Conservation (phyloP, 2,329 filamentous ascomycete species). For the Thyridium curvatum region DNA sequence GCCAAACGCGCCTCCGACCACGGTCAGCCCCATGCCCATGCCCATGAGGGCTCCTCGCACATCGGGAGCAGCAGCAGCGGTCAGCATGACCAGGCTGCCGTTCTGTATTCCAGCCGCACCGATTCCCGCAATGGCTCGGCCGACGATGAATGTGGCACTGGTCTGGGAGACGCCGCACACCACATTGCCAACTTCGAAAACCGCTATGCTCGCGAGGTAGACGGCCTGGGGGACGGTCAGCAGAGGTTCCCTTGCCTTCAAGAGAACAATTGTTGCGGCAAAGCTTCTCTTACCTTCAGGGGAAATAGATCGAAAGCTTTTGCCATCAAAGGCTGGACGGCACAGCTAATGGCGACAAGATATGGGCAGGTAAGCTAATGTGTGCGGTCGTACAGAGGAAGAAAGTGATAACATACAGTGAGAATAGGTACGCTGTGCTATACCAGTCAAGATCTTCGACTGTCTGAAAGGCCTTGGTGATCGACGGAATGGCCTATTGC, state of each 20-base stretch:
- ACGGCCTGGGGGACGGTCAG: too few species aligned
- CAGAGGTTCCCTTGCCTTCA: too few species aligned
- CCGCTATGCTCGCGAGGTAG: not conserved
- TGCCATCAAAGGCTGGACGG: constrained; percentile 45
- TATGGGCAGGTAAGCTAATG: not conserved
- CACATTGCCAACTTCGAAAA: constrained; percentile 51
- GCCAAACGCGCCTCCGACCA: constrained; percentile 36
- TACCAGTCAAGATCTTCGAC: constrained; percentile 16
- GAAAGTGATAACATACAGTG: constrained; percentile 1
- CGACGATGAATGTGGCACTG: constrained; percentile 46
- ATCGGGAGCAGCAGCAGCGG: constrained; percentile 27
- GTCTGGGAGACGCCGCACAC: constrained; percentile 44
- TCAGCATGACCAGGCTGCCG: constrained; percentile 46
- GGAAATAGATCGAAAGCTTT: constrained; percentile 39
- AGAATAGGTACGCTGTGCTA: constrained; percentile 12
- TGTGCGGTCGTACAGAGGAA: not conserved
- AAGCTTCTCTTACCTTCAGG: constrained; percentile 29
- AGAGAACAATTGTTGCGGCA: not conserved
- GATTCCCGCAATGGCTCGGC: constrained; percentile 46
- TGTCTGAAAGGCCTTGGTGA: constrained; percentile 33
- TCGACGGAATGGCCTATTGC: constrained; percentile 21
- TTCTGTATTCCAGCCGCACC: constrained; percentile 45
- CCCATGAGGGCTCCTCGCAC: constrained; percentile 43
- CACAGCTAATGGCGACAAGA: too few species aligned
- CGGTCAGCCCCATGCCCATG: constrained; percentile 29